Conservation (phyloP, 2,329 filamentous ascomycete species). For the Trichoderma sp. region DNA sequence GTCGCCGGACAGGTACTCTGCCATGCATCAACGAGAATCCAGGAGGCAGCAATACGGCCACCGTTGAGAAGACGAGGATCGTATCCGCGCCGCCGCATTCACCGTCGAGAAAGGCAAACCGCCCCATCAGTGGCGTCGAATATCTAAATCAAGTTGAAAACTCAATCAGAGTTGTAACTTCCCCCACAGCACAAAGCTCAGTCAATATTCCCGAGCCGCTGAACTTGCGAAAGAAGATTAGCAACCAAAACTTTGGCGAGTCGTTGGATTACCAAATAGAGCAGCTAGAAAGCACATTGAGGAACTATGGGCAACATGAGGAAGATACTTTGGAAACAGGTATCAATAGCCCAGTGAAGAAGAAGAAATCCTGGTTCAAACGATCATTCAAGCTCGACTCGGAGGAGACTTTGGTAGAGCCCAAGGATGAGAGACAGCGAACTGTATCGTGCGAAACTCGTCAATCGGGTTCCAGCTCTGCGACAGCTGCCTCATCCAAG, state of each 20-base stretch:
- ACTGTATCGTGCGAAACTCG: constrained; percentile 30
- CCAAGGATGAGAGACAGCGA: constrained; percentile 21
- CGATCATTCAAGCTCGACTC: constrained; percentile 46
- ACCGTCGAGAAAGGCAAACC: constrained; percentile 37
- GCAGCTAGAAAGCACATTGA: constrained; percentile 29
- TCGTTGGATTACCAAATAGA: constrained; percentile 31
- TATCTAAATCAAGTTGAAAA: constrained; percentile 53
- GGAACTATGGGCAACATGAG: constrained; percentile 31
- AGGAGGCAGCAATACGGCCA: constrained; percentile 29
- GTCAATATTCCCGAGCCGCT: constrained; percentile 45
- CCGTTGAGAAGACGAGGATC: constrained; percentile 47
- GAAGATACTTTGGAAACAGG: constrained; percentile 26
- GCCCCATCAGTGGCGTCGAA: constrained; percentile 46
- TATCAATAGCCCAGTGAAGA: constrained; percentile 37
- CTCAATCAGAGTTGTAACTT: constrained; percentile 60
- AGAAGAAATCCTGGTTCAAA: constrained; percentile 59
- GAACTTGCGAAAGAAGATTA: constrained; percentile 48
- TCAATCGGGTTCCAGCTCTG: constrained; percentile 31
- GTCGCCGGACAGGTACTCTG: constrained; percentile 46
- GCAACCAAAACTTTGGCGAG: constrained; percentile 33
- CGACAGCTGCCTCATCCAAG: constrained; percentile 43
- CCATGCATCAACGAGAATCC: constrained; percentile 55
- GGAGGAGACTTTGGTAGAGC: constrained; percentile 16
- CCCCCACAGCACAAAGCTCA: constrained; percentile 46
- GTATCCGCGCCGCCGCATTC: constrained; percentile 52